A percentile compares a stretch with the other conserved stretches of the same genome.
Conservation (phyloP, 305 asterid species). For the Fraxinus paxiana region DNA sequence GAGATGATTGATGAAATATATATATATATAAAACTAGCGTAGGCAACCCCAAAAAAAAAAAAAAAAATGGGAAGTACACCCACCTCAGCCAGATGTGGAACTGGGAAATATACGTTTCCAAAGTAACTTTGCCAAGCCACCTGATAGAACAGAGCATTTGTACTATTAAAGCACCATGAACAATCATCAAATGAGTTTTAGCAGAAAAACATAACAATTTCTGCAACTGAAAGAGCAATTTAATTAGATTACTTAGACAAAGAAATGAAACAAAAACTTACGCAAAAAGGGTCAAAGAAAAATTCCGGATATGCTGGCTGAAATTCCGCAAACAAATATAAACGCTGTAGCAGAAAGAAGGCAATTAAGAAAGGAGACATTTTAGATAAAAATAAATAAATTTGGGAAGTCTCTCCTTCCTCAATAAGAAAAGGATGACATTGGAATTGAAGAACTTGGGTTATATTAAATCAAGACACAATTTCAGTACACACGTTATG, state of each 20-base stretch:
- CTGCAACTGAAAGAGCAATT: not conserved
- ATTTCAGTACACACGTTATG: slow-evolving; percentile 38
- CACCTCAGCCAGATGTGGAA: slow-evolving; percentile 97
- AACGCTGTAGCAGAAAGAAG: slow-evolving; percentile 31
- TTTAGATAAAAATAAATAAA: not conserved
- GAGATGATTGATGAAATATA: not conserved
- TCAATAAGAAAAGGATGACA: not conserved
- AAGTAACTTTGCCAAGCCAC: slow-evolving; percentile 91
- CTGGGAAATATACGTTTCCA: slow-evolving; percentile 94
- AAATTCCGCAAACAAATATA: slow-evolving; percentile 48
- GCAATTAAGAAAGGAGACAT: not conserved
- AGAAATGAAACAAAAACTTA: slow-evolving; percentile 29
- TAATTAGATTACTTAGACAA: not conserved
- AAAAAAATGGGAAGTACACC: slow-evolving; percentile 18
- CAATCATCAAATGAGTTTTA: not conserved
- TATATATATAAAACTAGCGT: not conserved
- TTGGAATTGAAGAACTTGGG: not conserved
- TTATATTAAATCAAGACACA: not conserved
- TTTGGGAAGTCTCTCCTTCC: not conserved
- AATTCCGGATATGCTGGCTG: slow-evolving; percentile 46
- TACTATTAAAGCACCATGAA: slow-evolving; percentile 30
- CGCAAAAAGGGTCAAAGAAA: slow-evolving; percentile 51
- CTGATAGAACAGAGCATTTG: slow-evolving; percentile 38
- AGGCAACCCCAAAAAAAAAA: too few relatives aligned
- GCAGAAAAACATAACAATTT: slow-evolving; percentile 11